Percentiles rank a stretch among this genome's conserved stretches.
phyloP scores from a whole-genome alignment of 306 rosid genomes.

The Castanea crenata region DNA sequence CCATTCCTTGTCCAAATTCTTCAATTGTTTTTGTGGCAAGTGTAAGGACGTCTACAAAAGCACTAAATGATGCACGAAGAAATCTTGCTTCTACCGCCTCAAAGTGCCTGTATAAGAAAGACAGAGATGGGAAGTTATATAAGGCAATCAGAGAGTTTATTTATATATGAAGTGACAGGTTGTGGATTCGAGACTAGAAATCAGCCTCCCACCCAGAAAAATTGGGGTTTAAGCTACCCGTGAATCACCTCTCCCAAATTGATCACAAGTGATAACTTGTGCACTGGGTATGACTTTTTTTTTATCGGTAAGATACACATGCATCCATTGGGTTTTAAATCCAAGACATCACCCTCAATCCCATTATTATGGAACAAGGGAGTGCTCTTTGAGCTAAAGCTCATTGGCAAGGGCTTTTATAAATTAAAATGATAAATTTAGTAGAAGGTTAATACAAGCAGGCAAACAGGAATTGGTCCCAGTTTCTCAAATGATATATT shows the following conservation, averaged over 20 bases:
- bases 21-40: slow-evolving; percentile 82
- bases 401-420: background rate
- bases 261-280: no score
- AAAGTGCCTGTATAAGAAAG: slow-evolving; percentile 56
- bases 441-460: background rate
- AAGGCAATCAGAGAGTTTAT: background rate
- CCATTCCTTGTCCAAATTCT: slow-evolving; percentile 70
- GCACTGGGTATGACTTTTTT: no score
- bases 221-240: no score
- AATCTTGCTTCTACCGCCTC: slow-evolving; percentile 91
- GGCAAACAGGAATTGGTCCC: background rate
- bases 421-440: background rate
- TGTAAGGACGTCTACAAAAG: slow-evolving; percentile 70
- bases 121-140: background rate
- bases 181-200: no score
- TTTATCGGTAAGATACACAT: no score
- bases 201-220: no score
- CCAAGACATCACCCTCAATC: no score
- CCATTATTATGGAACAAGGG: no score
- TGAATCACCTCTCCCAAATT: no score
- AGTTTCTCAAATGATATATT: background rate
- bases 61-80: slow-evolving; percentile 85
- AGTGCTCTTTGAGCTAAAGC: no score
- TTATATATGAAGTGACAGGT: no score
- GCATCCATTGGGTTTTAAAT: no score